Evolutionary conservation across 805 yeast genomes (phyloP), one percentile per base, ranked within the genome.

Genomic region (Nakazawaea pomicola): DNA sequence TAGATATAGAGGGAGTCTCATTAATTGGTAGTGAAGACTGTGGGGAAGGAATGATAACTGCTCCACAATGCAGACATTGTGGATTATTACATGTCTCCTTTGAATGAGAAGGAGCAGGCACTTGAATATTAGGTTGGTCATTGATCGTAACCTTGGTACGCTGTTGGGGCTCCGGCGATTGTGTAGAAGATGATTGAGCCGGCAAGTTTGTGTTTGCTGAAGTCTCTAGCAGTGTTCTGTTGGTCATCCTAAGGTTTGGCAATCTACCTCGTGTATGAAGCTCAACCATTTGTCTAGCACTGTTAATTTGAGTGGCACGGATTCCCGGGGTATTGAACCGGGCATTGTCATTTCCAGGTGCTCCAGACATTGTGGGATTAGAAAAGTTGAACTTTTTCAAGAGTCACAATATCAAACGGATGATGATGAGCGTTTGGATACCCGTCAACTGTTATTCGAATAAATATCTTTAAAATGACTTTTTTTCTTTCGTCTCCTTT

Each of bases 11-110:
- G 0, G 93, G 93, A 18, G 68, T 61, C 51, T 83, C 87, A 29
- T 65, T 66, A 10, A 79, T 50, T 0, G 93, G 95, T 43, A 70
- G 62, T 6, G 77, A 63, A 1, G 91, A 78, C 19, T 67, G 69
- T 2, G 93, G 95, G 1, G 87, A 71, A 1, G 95, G 93, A n/a
- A 83, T 81, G 7, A 83, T 81, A 28, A 83, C 85, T 3, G 72
- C 62, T 0, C 90, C 89, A 60, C 93, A 84, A 44, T 74, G 75
- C 3, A 54, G 61, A 54, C 91, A 83, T 50, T 51, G 57, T 14
- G 61, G 65, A 30, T 56, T 53, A 12, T 47, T 29, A 34, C 60
- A 48, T 41, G 54, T 17, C 41, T 49, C 41, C 34, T 48, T 29
- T 51, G 55, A 33, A 24, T 36, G 46, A 11, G 46, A 19, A 10